These are phyloP conservation scores for Lentinula sp. DNA, from an alignment of 768 basidiomycete genomes.

Conservation along the genomic window DNA sequence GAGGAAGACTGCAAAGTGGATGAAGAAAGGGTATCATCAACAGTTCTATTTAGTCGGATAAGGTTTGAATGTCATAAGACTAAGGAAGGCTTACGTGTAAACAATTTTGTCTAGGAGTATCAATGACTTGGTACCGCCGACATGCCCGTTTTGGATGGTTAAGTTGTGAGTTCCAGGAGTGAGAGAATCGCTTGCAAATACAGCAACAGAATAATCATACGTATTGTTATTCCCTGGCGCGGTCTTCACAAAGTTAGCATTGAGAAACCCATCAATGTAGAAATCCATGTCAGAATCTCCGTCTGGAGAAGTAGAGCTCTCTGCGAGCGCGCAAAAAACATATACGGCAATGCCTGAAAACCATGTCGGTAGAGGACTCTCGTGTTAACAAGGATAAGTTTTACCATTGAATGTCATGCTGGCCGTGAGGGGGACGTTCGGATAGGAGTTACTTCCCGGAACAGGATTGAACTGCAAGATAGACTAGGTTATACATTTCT, in stretches of 20 bases:
- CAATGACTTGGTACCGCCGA: conserved; percentile 20
- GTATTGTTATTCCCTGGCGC: conserved; percentile 10
- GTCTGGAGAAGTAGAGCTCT: conserved; percentile 15
- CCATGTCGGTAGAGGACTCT: background rate
- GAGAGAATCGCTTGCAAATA: conserved; percentile 25
- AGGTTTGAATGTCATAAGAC: background rate
- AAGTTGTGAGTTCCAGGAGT: conserved; percentile 22
- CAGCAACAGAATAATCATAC: conserved; percentile 27
- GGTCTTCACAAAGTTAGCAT: conserved; percentile 13
- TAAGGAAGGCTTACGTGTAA: conserved; percentile 25
- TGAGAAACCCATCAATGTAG: conserved; percentile 23
- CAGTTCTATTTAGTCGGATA: background rate
- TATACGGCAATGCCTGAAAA: conserved; percentile 37
- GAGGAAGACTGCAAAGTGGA: background rate
- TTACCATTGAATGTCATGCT: conserved; percentile 28
- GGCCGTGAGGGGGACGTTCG: conserved; percentile 19
- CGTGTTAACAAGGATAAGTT: background rate
- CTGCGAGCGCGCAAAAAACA: conserved; percentile 31
- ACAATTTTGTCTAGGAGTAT: conserved; percentile 33
- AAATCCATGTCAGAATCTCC: conserved; percentile 28
- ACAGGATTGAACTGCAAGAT: conserved; percentile 10
- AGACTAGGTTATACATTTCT: background rate
- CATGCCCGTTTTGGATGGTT: conserved; percentile 25
- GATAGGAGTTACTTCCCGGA: conserved; percentile 10
- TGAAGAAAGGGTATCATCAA: background rate